Base-by-base conservation (phyloP, 495 filamentous ascomycete genomes). In the Penicillium lagena region DNA sequence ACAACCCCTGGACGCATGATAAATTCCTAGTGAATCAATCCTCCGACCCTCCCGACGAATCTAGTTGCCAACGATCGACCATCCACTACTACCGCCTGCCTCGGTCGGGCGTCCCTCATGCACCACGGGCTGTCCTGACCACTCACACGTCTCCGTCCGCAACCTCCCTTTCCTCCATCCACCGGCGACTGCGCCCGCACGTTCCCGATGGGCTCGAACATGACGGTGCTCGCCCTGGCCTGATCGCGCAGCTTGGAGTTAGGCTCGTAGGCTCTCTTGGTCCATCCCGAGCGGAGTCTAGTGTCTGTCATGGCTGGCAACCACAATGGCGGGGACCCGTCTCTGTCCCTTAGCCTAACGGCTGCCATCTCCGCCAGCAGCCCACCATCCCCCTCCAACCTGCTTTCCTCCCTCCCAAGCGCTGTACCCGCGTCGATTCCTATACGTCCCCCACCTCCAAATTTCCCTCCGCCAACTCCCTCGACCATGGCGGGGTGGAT, bases 401-500 rank as follows among this genome's bases (percentile, higher is more conserved):
- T 22, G 22, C 31, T 51, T 31, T 54, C 56, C 28, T 49, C 51
- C 38, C 27, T 46, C 22, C 39, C 60, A 29, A 42, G 47, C 53
- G 44, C 62, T 49, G 17, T 50, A 44, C 44, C 50, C 45, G 54
- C 60, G 22, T 22, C 22, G 2, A 22, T 6, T 22, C 30, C 15
- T 34, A 46, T 49, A 27, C 36, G 53, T 45, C 46, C 49, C 37
- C 52, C 57, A 40, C 59, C 59, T 47, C 59, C 64, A 42, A 55
- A 55, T 29, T 46, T 57, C 29, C 54, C 56, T 35, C 59, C 60
- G 34, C 55, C 65, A 39, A 47, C 49, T 40, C 64, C 64, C 11
- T 58, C 65, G 48, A 68, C 61, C 48, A 72, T 72, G 70, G 61
- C 66, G 56, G 68, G 70, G 54, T 67, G 63, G 58, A 61, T 71